These are phyloP conservation scores for Thozetella sp. DNA, from an alignment of 495 filamentous ascomycete genomes.

Conservation along the genomic window DNA sequence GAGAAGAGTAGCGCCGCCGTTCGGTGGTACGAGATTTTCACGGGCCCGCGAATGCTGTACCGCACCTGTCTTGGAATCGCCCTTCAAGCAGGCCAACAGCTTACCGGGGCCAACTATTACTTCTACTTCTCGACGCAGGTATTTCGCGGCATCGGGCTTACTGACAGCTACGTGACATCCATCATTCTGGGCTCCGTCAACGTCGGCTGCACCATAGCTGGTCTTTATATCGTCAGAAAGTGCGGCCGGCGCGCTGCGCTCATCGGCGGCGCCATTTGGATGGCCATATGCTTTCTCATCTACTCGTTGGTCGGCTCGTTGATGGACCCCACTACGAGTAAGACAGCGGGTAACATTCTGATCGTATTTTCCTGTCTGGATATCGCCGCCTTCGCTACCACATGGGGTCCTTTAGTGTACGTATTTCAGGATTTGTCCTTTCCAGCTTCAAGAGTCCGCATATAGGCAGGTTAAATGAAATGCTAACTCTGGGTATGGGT, in stretches of 20 bases:
- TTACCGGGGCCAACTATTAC: constrained; percentile 78
- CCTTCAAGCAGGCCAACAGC: constrained; percentile 73
- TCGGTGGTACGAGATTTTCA: constrained; percentile 67
- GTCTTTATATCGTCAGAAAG: constrained; percentile 72
- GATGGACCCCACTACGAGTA: constrained; percentile 44
- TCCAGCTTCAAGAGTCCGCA: no score
- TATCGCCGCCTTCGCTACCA: constrained; percentile 61
- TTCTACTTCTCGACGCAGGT: constrained; percentile 81
- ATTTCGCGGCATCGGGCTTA: constrained; percentile 69
- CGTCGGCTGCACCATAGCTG: constrained; percentile 70
- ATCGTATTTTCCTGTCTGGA: constrained; percentile 86
- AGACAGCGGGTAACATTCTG: constrained; percentile 69
- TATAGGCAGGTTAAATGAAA: no score
- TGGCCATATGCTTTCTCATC: constrained; percentile 73
- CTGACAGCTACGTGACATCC: constrained; percentile 69
- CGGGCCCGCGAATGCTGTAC: constrained; percentile 73
- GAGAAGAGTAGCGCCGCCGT: constrained; percentile 63
- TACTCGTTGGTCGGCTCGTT: constrained; percentile 72
- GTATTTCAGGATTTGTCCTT: no score
- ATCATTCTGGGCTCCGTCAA: constrained; percentile 79
- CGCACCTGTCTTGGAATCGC: constrained; percentile 69
- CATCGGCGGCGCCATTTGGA: constrained; percentile 68
- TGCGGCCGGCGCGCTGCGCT: constrained; percentile 69
- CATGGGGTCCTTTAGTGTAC: constrained; percentile 85
- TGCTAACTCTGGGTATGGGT: no score